Evolutionary conservation across 1,284 basidiomycete species (phyloP), one percentile per base, ranked within the genome.

Genomic region (Thecaphora thlaspeos): DNA sequence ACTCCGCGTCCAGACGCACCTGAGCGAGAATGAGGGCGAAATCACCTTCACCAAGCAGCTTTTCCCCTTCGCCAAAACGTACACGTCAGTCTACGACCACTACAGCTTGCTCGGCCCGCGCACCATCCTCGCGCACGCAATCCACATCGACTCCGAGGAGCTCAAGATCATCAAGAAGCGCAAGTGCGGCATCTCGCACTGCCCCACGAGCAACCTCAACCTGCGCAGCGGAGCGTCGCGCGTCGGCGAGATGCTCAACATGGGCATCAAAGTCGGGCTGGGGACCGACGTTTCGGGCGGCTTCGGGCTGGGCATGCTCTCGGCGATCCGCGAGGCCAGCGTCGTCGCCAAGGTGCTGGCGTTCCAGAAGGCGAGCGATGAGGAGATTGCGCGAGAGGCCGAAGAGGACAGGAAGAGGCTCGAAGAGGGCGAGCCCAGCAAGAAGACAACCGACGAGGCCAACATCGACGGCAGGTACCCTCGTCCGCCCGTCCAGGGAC

Each of bases 201-300:
- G 93, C 76, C 93, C 94, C 17, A 88, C 87, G 32, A 77, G 73
- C 71, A 98, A 97, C 77, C 88, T 94, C 75, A 89, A 95, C 79
- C 75, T 97, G 51, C 83, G 87, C 38, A 91, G 88, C 59, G 93
- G 93, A 4, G 83, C 88, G 23, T 88, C 90, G 2, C 84, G 84
- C 21, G 84, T 97, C 11, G 88, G 88, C 3, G 81, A 83, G 66
- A 86, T 89, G 79, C 82, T 95, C 21, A 90, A 94, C 76, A 80
- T 80, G 48, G 91, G 90, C 0, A 84, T 96, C 77, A 94, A 95
- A 82, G 89, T 89, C 53, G 53, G 79, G 21, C 81, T 96, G 19
- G 92, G 92, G 3, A 91, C 89, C 40, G 92, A 96, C 74, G 88
- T 91, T 42, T 89, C 89, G 0, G 92, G 91, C n/a, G 91, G 92